Evolutionary conservation across 495 filamentous ascomycete genomes (phyloP), one percentile per base, ranked within the genome.

Genomic region (Pyrenula aspistea): DNA sequence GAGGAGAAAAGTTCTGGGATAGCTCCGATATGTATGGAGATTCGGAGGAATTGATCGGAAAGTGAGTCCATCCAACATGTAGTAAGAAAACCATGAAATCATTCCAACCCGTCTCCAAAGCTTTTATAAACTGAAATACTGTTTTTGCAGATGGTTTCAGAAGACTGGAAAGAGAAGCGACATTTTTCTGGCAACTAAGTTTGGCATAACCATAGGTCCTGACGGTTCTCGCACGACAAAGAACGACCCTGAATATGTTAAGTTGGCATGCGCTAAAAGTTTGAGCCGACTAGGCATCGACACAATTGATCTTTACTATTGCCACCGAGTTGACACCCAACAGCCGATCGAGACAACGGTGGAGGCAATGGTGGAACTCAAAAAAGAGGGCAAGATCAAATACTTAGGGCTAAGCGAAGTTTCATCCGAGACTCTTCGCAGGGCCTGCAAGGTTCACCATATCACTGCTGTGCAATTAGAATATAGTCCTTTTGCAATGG

Each of bases 321-420:
- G 71, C 25, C 83, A 86, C 60, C 75, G 77, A 21, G 68, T 78
- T 15, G 77, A 81, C 55, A 53, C 61, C 2, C 70, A 71, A 50
- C 78, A 80, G 0, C 85, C 84, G 0, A 74, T 88, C 23, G 86
- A 89, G 67, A 79, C 82, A 65, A 84, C 75, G 51, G 75, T 85
- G 60, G 54, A 70, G 50, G 68, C 67, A 8, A 68, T 83, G 69
- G 69, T 67, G 0, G 73, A 81, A 48, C 59, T 82, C 19, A 71
- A 79, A 56, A 68, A 68, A 22, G 66, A 61, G 8, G 83, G 83
- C 22, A 86, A 85, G 61, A 77, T 86, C 64, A 73, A 73, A 49
- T 68, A 83, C 58, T 59, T 87, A 15, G 82, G 82, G 1, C 65
- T 87, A 21, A 78, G 72, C 21, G 82, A 85, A 56, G 71, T 74